These are phyloP conservation scores for Botryotinia calthae DNA, from an alignment of 2,329 filamentous ascomycete genomes.

Conservation along the genomic window DNA sequence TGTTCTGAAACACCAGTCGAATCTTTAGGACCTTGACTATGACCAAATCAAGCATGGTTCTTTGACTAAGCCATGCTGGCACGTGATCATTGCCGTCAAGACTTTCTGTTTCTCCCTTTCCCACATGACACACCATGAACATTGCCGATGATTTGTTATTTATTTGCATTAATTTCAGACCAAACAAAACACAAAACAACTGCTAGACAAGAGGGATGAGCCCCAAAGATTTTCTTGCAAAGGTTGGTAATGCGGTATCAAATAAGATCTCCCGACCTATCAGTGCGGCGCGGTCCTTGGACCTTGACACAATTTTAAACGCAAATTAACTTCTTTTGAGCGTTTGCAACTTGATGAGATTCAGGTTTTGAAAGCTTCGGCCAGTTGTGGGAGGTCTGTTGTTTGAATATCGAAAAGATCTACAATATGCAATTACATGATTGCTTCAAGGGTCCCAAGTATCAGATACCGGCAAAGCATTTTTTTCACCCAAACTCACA, in stretches of 20 bases:
- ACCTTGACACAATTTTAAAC: neutral
- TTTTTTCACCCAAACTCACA: neutral
- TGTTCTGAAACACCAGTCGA: conserved; percentile 1
- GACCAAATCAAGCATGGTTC: neutral
- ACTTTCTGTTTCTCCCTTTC: neutral
- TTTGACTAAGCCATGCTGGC: neutral
- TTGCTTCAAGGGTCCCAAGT: conserved; percentile 11
- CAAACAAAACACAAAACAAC: neutral
- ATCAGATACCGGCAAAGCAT: conserved; percentile 3
- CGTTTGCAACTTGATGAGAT: conserved; percentile 2
- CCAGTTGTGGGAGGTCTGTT: neutral
- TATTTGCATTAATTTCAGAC: neutral
- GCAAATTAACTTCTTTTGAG: neutral
- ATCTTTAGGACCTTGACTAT: neutral
- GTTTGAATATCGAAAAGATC: conserved; percentile 3
- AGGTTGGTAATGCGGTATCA: neutral
- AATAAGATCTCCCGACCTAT: neutral
- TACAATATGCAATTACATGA: conserved; percentile 1
- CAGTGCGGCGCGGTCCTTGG: neutral
- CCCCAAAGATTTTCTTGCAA: too few species aligned
- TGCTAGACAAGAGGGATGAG: neutral
- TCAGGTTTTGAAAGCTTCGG: neutral
- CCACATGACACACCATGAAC: neutral
- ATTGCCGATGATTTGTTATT: neutral
- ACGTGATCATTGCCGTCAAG: neutral